Conservation (phyloP, 345 rosid genomes). For the Lepidium africanum region DNA sequence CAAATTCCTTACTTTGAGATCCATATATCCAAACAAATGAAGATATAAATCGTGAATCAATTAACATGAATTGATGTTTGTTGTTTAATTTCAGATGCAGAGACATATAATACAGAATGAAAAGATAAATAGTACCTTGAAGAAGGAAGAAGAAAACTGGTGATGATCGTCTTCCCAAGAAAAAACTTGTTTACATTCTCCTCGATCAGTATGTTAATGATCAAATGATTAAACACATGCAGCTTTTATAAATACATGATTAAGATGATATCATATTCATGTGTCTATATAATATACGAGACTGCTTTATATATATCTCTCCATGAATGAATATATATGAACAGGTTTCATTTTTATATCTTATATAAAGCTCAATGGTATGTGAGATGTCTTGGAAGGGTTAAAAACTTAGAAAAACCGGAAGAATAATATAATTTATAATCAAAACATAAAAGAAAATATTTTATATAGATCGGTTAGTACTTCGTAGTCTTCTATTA, state of each 20-base stretch:
- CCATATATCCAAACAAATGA: too few relatives aligned
- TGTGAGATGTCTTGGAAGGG: slow-evolving; percentile 9
- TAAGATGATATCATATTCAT: slow-evolving; percentile 14
- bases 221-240: background rate
- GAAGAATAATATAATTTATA: background rate
- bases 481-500: slow-evolving; percentile 1
- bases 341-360: background rate
- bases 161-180: background rate
- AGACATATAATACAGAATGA: background rate
- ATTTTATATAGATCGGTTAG: background rate
- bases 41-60: too few relatives aligned
- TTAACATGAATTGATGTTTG: background rate
- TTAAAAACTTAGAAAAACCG: slow-evolving; percentile 12
- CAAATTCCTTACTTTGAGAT: too few relatives aligned
- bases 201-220: background rate
- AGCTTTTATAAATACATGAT: slow-evolving; percentile 5
- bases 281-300: background rate
- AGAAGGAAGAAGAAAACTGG: slow-evolving; percentile 7
- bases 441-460: background rate
- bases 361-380: background rate
- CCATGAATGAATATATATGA: background rate
- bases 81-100: background rate
- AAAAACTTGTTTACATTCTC: slow-evolving; percentile 1
- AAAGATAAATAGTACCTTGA: slow-evolving; percentile 6
- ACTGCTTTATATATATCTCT: background rate